phyloP scores from a whole-genome alignment of 805 yeast species.

The Sugiyamaella floridensis region DNA sequence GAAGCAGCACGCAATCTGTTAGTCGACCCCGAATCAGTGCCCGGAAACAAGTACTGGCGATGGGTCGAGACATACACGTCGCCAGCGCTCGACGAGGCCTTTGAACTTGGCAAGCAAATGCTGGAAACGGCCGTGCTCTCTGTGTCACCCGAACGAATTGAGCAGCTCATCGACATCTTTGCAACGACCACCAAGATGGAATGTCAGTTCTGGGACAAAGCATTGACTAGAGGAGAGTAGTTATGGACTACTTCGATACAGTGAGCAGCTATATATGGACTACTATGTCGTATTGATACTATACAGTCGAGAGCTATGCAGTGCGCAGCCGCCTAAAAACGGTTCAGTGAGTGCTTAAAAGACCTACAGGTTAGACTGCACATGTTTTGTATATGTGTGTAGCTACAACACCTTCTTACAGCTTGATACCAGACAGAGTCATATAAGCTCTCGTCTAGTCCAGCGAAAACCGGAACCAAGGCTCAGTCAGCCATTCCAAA shows the following conservation, averaged over 20 bases:
- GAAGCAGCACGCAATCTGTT: constrained; percentile 43
- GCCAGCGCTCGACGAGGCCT: constrained; percentile 51
- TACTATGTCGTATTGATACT: too few species aligned
- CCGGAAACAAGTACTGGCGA: constrained; percentile 27
- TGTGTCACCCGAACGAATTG: constrained; percentile 40
- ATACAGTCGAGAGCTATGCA: too few species aligned
- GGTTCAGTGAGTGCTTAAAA: too few species aligned
- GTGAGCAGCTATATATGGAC: background rate
- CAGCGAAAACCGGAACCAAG: too few species aligned
- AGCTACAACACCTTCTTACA: too few species aligned
- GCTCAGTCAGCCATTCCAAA: too few species aligned
- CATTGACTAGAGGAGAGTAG: constrained; percentile 8
- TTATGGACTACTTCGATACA: background rate
- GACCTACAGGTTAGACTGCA: too few species aligned
- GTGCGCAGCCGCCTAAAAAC: too few species aligned
- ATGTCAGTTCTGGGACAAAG: constrained; percentile 55
- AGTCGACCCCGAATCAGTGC: constrained; percentile 22
- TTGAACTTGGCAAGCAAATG: constrained; percentile 42
- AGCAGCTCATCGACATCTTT: constrained; percentile 51
- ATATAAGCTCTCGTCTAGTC: too few species aligned
- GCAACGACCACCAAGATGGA: constrained; percentile 55
- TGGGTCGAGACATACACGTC: constrained; percentile 63
- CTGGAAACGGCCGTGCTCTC: constrained; percentile 40
- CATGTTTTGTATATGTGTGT: too few species aligned
- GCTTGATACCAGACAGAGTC: too few species aligned